These are phyloP conservation scores for Teratosphaeria destructans DNA, from an alignment of 2,329 filamentous ascomycete genomes.

Conservation along the genomic window DNA sequence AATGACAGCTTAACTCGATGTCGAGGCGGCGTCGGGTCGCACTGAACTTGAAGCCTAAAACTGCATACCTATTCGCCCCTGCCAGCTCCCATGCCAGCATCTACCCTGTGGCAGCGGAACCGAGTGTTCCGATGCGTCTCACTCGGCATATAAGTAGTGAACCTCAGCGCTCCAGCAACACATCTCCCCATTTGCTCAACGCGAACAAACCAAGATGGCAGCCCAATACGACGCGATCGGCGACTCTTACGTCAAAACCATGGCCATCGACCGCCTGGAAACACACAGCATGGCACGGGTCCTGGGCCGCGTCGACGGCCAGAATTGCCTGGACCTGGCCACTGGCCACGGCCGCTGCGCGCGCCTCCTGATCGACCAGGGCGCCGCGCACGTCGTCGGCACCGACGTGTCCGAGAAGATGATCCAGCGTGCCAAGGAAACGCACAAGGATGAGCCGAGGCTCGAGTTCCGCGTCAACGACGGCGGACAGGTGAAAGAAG, in stretches of 20 bases:
- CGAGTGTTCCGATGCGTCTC: not conserved
- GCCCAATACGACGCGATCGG: conserved; percentile 2
- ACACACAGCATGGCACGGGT: conserved; percentile 1
- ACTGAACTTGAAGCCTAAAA: too few relatives aligned
- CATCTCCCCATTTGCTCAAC: not conserved
- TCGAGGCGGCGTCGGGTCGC: too few relatives aligned
- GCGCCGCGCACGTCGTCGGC: conserved; percentile 5
- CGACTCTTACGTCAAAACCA: not conserved
- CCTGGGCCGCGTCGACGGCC: conserved; percentile 4
- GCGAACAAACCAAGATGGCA: not conserved
- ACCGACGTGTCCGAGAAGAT: not conserved
- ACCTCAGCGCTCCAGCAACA: not conserved
- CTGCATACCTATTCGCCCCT: too few relatives aligned
- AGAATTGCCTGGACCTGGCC: conserved; percentile 8
- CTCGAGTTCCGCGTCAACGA: not conserved
- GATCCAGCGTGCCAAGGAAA: not conserved
- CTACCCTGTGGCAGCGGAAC: not conserved
- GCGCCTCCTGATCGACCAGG: conserved; percentile 3
- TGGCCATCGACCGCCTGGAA: conserved; percentile 1
- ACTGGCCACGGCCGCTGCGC: conserved; percentile 8
- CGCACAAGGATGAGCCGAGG: not conserved
- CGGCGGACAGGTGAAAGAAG: conserved; percentile 15
- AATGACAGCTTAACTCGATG: too few relatives aligned
- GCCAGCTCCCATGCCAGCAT: not conserved
- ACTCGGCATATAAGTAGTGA: not conserved